Evolutionary conservation across 2,329 filamentous ascomycete genomes (phyloP).

Genomic region (Endoconidiophora laricicola): DNA sequence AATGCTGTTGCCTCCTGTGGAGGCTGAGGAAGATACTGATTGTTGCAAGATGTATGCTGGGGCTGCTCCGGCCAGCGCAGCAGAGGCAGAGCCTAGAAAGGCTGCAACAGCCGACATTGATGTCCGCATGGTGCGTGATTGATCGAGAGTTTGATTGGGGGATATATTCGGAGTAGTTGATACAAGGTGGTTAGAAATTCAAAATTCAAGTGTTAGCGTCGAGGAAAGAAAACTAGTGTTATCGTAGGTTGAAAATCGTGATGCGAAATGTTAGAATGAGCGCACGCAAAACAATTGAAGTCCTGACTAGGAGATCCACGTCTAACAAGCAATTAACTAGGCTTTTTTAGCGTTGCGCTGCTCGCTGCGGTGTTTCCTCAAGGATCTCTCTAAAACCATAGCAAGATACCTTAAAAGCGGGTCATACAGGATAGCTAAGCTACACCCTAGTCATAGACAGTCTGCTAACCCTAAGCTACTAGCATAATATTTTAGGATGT

Average conservation of each 20-base stretch:
- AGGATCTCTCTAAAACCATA: too few relatives aligned
- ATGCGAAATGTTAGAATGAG: not conserved
- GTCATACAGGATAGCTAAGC: too few relatives aligned
- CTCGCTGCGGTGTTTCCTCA: too few relatives aligned
- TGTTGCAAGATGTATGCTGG: slow-evolving; percentile 11
- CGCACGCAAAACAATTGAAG: not conserved
- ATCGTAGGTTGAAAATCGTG: not conserved
- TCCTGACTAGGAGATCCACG: not conserved
- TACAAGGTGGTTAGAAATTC: not conserved
- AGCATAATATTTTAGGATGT: too few relatives aligned
- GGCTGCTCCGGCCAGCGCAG: slow-evolving; percentile 2
- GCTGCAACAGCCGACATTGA: slow-evolving; percentile 10
- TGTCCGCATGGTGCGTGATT: slow-evolving; percentile 6
- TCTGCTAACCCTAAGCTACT: too few relatives aligned
- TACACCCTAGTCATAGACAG: too few relatives aligned
- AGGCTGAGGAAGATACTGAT: not conserved
- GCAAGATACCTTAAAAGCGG: too few relatives aligned
- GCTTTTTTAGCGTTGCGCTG: too few relatives aligned
- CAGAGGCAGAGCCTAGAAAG: slow-evolving; percentile 7
- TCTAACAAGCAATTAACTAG: too few relatives aligned
- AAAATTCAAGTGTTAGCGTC: not conserved
- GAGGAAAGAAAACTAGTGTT: not conserved
- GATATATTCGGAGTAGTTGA: not conserved
- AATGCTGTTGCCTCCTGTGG: not conserved
- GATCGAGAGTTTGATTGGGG: not conserved